Conservation (phyloP, 2,329 filamentous ascomycete genomes). For the Nannizziopsis arthrosporioides region DNA sequence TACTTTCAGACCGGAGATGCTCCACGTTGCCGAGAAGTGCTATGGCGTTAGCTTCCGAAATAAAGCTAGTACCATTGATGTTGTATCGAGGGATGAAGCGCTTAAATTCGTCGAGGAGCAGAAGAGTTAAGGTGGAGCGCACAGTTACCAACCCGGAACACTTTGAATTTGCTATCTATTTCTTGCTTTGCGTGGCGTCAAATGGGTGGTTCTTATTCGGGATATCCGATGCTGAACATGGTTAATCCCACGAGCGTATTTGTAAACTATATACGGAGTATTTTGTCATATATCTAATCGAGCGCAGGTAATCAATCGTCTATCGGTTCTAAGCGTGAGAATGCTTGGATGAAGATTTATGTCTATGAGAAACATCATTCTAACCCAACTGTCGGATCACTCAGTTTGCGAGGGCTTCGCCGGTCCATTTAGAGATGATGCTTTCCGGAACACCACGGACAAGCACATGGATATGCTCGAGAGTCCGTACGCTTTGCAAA, state of each 20-base stretch:
- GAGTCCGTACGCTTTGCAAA: conserved; percentile 48
- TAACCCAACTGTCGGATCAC: conserved; percentile 8
- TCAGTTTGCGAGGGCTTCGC: conserved; percentile 19
- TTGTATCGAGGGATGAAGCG: conserved; percentile 75
- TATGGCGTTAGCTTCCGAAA: conserved; percentile 87
- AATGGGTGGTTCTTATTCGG: not conserved
- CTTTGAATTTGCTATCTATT: not conserved
- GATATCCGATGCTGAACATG: not conserved
- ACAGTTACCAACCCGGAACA: not conserved
- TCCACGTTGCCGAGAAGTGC: conserved; percentile 90
- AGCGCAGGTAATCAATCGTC: not conserved
- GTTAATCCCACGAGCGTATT: not conserved
- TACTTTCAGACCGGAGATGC: conserved; percentile 93
- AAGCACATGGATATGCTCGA: conserved; percentile 48
- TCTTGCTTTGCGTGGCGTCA: not conserved
- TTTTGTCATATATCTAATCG: conserved; percentile 7
- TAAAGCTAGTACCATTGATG: conserved; percentile 90
- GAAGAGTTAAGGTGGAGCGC: conserved; percentile 28
- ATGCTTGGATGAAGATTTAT: not conserved
- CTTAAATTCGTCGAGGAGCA: conserved; percentile 91
- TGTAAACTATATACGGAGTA: not conserved
- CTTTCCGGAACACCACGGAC: conserved; percentile 38
- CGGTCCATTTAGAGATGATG: conserved; percentile 36
- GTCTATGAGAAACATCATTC: not conserved
- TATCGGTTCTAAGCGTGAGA: not conserved